Percentiles rank a stretch among this genome's conserved stretches.
phyloP scores from a whole-genome alignment of 495 filamentous ascomycete species.

The Hyaloscypha bicolor region DNA sequence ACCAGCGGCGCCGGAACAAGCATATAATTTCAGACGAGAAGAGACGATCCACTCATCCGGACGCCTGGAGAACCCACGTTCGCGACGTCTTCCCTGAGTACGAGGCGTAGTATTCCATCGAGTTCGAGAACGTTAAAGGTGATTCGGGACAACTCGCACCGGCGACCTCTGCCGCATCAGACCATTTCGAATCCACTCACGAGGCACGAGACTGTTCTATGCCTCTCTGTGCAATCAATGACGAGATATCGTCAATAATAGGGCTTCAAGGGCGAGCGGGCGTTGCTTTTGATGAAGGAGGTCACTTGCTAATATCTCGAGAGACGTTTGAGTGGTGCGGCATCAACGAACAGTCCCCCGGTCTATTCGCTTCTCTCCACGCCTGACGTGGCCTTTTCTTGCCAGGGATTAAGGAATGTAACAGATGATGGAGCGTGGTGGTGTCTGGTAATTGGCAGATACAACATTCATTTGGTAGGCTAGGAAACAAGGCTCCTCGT shows the following conservation, averaged over 20 bases:
- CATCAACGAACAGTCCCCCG: too few relatives aligned
- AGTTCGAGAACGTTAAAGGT: not conserved
- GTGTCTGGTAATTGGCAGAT: not conserved
- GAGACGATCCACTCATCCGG: not conserved
- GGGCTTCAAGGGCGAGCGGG: too few relatives aligned
- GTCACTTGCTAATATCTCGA: too few relatives aligned
- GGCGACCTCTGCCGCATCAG: too few relatives aligned
- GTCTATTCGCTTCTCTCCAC: not conserved
- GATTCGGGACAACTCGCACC: not conserved
- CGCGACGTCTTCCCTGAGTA: not conserved
- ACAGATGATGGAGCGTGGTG: not conserved
- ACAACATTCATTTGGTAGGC: not conserved
- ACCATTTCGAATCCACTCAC: too few relatives aligned
- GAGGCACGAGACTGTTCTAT: too few relatives aligned
- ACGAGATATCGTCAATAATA: too few relatives aligned
- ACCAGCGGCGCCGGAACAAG: not conserved
- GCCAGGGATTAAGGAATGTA: not conserved
- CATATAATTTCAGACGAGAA: not conserved
- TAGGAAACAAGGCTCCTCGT: not conserved
- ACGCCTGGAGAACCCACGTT: not conserved
- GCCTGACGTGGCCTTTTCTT: not conserved
- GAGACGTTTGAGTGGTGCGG: too few relatives aligned
- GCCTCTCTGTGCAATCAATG: too few relatives aligned
- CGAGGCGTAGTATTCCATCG: not conserved
- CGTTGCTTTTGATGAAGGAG: too few relatives aligned